Evolutionary conservation across 257 asterid genomes (phyloP).

Genomic region (Leonotis leonurus): DNA sequence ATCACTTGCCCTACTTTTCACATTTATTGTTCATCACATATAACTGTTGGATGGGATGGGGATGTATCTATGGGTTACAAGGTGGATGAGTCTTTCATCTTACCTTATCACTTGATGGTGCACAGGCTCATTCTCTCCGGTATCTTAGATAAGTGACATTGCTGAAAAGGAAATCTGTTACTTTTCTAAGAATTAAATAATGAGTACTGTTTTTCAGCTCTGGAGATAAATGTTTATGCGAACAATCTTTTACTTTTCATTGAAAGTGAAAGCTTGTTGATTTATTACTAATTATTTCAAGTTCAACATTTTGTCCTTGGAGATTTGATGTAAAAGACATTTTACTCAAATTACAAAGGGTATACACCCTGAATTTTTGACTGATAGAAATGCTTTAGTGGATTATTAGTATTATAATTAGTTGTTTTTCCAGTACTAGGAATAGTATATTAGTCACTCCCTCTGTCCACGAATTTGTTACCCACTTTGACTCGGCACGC

Average conservation of each 20-base stretch:
- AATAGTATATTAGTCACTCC: too few relatives aligned
- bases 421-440: too few relatives aligned
- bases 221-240: not conserved
- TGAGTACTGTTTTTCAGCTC: not conserved
- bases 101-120: not conserved
- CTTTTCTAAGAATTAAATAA: not conserved
- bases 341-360: not conserved
- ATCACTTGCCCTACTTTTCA: not conserved
- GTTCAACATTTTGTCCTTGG: not conserved
- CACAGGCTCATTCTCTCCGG: slow-evolving; percentile 8
- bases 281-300: not conserved
- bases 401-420: too few relatives aligned
- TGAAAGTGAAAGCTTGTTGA: not conserved
- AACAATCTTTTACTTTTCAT: not conserved
- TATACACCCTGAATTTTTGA: not conserved
- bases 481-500: too few relatives aligned
- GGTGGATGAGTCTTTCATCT: not conserved
- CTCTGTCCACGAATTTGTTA: too few relatives aligned
- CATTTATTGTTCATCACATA: not conserved
- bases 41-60: not conserved
- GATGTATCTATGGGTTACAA: slow-evolving; percentile 6
- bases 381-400: too few relatives aligned
- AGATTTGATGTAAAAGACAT: not conserved
- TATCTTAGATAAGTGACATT: not conserved
- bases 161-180: not conserved